Conservation (phyloP, 352 stramenopile genomes). For the Phytophthora sojae region DNA sequence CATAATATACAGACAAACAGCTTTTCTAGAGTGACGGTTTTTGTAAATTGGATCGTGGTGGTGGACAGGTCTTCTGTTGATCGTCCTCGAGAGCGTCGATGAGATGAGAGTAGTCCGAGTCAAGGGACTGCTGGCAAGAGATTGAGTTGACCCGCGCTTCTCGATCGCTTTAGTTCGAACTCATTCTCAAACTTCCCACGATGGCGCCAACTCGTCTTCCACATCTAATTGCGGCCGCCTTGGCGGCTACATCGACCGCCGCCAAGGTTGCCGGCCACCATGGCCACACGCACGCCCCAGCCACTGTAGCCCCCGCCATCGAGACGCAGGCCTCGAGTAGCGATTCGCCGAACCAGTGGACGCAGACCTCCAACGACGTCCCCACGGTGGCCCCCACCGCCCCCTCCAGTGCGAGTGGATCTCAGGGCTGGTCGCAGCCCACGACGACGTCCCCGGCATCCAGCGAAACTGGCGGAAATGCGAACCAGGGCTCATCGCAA, state of each 20-base stretch:
- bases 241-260: background rate
- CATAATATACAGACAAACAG: background rate
- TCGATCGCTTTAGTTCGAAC: background rate
- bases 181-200: background rate
- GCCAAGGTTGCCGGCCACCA: background rate
- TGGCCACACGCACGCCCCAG: too few species aligned
- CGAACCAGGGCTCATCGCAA: background rate
- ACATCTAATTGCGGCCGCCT: background rate
- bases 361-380: background rate
- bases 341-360: background rate
- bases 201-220: background rate
- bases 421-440: background rate
- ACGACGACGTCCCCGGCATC: background rate
- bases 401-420: background rate
- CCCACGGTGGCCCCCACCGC: background rate
- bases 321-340: background rate
- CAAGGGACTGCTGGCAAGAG: background rate
- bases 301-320: background rate
- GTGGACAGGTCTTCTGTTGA: background rate
- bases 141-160: background rate
- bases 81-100: background rate
- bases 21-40: background rate
- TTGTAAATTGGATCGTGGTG: background rate
- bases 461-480: background rate
- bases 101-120: background rate